Evolutionary conservation across 192 early-diverging fungal species (phyloP), one percentile per base, ranked within the genome.

Genomic region (Podila verticillata): DNA sequence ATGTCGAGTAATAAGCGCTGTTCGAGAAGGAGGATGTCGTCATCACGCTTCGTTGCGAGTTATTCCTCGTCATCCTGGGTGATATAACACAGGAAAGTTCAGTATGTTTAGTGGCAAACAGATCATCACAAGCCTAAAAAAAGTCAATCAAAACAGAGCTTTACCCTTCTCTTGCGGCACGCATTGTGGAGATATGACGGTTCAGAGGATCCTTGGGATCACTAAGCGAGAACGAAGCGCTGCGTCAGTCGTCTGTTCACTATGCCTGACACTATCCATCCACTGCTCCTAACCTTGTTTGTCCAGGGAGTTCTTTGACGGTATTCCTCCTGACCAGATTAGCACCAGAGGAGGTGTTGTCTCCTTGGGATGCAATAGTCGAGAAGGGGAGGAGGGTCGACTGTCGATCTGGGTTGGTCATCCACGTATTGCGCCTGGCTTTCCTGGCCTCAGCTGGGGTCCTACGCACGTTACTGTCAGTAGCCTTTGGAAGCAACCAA

Each of bases 171-270:
- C 70, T 57, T 7, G 60, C 51, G 2, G 57, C 34, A 7, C 74
- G 61, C 9, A 28, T 39, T 5, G 57, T 54, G 7, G 77, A 68
- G 31, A 51, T 63, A 24, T 35, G 35, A 12, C 70, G 65, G 29
- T 80, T 80, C n/a, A 80, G 48, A 7, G 77, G 77, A 32, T 80
- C 77, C 57, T 68, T 61, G 29, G 77, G 77, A 29, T 80, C 77
- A 2, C 77, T 80, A 66, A 2, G 29, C 1, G 49, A 19, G 20
- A 39, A 30, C 3, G 17, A 59, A 30, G 24, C 5, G 30, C 30
- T 24, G 56, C 10, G 34, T 35, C 34, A 47, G 44, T 36, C 8
- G 13, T 4, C 39, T 15, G 39, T 12, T 15, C 36, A 44, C 17
- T 15, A 15, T 44, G 39, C 39, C 2, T 44, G 39, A 7, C 39